Conservation (phyloP, 345 rosid species). For the Corchorus olitorius region DNA sequence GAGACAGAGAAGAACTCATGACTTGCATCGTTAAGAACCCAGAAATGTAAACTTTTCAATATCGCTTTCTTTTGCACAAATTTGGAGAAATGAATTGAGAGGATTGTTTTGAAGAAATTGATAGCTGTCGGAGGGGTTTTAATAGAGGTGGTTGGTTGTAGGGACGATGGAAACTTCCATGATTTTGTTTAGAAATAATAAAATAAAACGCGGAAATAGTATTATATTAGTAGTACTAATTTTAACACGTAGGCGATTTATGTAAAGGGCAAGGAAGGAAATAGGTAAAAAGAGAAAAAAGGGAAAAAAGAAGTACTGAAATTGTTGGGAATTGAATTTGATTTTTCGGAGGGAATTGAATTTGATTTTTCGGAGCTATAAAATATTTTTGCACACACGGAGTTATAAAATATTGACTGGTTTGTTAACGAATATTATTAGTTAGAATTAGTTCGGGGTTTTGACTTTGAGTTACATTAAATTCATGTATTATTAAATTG, state of each 20-base stretch:
- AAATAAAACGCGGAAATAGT: not conserved
- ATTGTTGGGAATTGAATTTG: not conserved
- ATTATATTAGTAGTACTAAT: not conserved
- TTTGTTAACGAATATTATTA: not conserved
- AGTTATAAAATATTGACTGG: no score
- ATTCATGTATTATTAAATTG: no score
- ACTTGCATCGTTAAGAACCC: slow-evolving; percentile 11
- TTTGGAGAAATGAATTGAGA: not conserved
- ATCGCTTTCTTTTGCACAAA: not conserved
- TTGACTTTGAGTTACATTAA: no score
- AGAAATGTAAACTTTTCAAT: not conserved
- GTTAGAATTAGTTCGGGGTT: not conserved
- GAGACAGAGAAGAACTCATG: slow-evolving; percentile 16
- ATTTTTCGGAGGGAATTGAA: not conserved
- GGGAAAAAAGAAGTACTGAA: not conserved
- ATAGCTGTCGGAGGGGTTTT: not conserved
- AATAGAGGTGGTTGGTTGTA: not conserved
- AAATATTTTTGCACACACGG: no score
- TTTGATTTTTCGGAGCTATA: not conserved
- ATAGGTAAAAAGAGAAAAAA: not conserved
- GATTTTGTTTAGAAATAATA: not conserved
- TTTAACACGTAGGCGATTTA: not conserved
- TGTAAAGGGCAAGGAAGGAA: not conserved
- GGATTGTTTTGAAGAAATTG: not conserved
- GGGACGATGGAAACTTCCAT: not conserved